Conservation (phyloP, 148 eudicot genomes). For the Polygonum maritimum region DNA sequence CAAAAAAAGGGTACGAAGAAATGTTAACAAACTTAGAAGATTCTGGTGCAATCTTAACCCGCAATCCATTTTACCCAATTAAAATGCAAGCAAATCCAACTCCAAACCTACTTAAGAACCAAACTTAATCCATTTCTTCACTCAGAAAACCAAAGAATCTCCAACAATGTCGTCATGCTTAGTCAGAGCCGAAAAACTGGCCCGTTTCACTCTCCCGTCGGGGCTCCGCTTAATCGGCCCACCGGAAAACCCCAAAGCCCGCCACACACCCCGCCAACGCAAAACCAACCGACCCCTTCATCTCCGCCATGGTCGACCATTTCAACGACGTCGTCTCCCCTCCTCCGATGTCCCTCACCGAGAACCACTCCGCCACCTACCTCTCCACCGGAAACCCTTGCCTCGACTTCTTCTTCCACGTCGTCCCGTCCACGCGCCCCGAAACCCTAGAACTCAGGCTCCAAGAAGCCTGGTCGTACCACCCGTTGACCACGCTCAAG, state of each 20-base stretch:
- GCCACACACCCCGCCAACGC: not conserved
- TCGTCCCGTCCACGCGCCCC: constrained; percentile 16
- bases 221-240: not conserved
- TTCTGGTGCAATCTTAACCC: too few relatives aligned
- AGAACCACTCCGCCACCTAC: constrained; percentile 14
- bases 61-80: too few relatives aligned
- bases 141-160: too few relatives aligned
- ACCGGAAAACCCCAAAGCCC: not conserved
- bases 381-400: constrained; percentile 18
- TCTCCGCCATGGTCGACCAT: constrained; percentile 5
- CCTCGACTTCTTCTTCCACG: constrained; percentile 22
- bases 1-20: too few relatives aligned
- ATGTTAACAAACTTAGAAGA: too few relatives aligned
- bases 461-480: not conserved
- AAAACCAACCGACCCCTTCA: not conserved
- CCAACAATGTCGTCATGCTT: too few relatives aligned
- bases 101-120: too few relatives aligned
- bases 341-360: constrained; percentile 9
- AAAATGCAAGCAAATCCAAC: too few relatives aligned
- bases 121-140: too few relatives aligned
- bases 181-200: too few relatives aligned
- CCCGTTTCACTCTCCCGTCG: too few relatives aligned
- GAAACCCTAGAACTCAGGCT: not conserved
- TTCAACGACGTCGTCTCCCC: not conserved
- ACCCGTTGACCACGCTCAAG: constrained; percentile 9